phyloP scores from a whole-genome alignment of 805 yeast genomes.

The Zygosaccharomyces lentus region DNA sequence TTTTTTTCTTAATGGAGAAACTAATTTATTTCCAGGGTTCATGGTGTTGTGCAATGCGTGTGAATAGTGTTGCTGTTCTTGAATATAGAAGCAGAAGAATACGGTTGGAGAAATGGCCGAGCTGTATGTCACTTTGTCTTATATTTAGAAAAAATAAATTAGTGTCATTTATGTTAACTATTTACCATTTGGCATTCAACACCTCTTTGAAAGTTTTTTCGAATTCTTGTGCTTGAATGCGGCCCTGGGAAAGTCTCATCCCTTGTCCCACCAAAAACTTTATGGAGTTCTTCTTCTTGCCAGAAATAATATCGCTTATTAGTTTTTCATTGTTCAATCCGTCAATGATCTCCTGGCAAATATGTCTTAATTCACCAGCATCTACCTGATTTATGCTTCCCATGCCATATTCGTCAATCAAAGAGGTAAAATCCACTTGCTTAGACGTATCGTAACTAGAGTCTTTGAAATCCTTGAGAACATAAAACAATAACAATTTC shows the following conservation, averaged over 20 bases:
- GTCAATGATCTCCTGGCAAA: slow-evolving; percentile 45
- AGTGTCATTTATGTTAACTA: background rate
- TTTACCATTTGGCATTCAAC: slow-evolving; percentile 13
- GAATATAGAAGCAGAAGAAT: background rate
- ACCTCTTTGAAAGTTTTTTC: slow-evolving; percentile 35
- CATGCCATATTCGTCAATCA: slow-evolving; percentile 56
- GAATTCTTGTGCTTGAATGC: slow-evolving; percentile 36
- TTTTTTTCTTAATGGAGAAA: slow-evolving; percentile 1
- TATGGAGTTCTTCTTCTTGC: slow-evolving; percentile 59
- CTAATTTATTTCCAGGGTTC: slow-evolving; percentile 2
- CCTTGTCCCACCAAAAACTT: slow-evolving; percentile 80
- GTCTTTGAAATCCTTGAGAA: slow-evolving; percentile 48
- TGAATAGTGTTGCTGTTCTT: background rate
- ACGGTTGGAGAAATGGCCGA: background rate
- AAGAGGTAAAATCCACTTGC: slow-evolving; percentile 32
- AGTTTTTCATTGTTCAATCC: slow-evolving; percentile 44
- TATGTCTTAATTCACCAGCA: slow-evolving; percentile 35
- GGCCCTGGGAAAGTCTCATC: slow-evolving; percentile 75
- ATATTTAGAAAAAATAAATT: slow-evolving; percentile 4
- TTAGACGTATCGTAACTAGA: slow-evolving; percentile 13
- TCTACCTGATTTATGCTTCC: slow-evolving; percentile 33
- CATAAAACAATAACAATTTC: slow-evolving; percentile 56
- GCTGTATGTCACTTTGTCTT: background rate
- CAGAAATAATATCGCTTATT: slow-evolving; percentile 51
- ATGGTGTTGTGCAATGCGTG: background rate